These are phyloP conservation scores for Ephemerocybe angulata DNA, from an alignment of 768 basidiomycete genomes.

Conservation along the genomic window DNA sequence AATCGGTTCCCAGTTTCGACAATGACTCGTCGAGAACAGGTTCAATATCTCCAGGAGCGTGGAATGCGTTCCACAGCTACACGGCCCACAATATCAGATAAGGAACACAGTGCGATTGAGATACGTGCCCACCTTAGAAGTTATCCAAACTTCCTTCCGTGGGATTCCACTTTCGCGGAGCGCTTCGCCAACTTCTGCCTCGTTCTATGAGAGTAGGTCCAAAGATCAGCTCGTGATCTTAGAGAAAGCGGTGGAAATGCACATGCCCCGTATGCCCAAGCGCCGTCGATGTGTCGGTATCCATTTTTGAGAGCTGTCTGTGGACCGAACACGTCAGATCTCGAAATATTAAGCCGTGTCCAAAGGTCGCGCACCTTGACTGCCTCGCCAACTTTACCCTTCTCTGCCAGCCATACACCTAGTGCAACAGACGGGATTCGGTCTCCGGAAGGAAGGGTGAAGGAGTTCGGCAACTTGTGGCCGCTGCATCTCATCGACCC, in stretches of 20 bases:
- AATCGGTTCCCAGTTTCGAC: conserved; percentile 55
- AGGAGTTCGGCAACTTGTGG: conserved; percentile 42
- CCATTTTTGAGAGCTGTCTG: conserved; percentile 58
- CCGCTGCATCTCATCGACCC: neutral
- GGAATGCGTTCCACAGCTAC: conserved; percentile 75
- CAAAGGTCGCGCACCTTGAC: conserved; percentile 44
- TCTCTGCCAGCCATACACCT: conserved; percentile 57
- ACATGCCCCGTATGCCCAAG: conserved; percentile 63
- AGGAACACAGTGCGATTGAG: neutral
- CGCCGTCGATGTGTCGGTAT: conserved; percentile 71
- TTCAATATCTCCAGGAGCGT: conserved; percentile 71
- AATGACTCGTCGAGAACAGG: conserved; percentile 63
- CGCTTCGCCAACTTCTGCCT: conserved; percentile 65
- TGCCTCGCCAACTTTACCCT: conserved; percentile 60
- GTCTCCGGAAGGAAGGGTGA: conserved; percentile 61
- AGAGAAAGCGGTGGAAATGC: neutral
- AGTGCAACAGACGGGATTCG: conserved; percentile 66
- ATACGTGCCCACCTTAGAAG: conserved; percentile 44
- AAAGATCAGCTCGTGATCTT: neutral
- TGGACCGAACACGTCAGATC: neutral
- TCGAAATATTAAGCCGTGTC: neutral
- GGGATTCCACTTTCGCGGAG: conserved; percentile 55
- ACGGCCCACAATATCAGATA: neutral
- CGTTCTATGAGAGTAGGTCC: conserved; percentile 52
- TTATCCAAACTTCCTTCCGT: conserved; percentile 65